These are phyloP conservation scores for Incumbomyces lentus DNA, from an alignment of 2,329 filamentous ascomycete genomes.

Conservation along the genomic window DNA sequence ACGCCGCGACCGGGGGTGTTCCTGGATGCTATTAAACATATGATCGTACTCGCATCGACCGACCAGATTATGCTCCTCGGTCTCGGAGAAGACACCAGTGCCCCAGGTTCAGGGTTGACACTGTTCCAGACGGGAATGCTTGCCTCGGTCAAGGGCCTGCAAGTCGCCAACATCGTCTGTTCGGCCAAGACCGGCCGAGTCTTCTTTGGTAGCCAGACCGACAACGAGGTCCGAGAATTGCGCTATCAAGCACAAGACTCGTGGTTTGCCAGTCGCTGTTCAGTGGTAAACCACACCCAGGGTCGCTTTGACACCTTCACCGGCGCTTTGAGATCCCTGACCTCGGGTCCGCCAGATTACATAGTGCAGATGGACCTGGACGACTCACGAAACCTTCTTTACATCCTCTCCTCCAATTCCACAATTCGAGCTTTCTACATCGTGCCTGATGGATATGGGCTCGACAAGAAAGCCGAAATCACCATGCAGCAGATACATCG, in stretches of 20 bases:
- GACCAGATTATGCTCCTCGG: conserved; percentile 80
- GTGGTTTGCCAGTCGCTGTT: conserved; percentile 85
- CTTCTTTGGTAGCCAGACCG: conserved; percentile 73
- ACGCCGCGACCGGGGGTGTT: conserved; percentile 81
- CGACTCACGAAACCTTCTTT: conserved; percentile 76
- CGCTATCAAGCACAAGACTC: conserved; percentile 95
- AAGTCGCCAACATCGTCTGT: conserved; percentile 67
- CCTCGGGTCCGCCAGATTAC: conserved; percentile 29
- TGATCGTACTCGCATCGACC: conserved; percentile 80
- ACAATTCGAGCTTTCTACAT: conserved; percentile 89
- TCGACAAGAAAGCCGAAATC: neutral
- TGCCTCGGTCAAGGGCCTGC: conserved; percentile 62
- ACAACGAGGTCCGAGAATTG: conserved; percentile 85
- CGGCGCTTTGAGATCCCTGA: conserved; percentile 13
- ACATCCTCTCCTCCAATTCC: conserved; percentile 78
- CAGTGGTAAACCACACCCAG: conserved; percentile 73
- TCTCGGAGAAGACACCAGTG: conserved; percentile 54
- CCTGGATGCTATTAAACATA: conserved; percentile 69
- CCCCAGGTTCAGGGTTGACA: conserved; percentile 49
- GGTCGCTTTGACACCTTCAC: conserved; percentile 60
- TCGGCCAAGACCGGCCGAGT: conserved; percentile 74
- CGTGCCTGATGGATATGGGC: conserved; percentile 42
- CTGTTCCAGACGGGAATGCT: conserved; percentile 86
- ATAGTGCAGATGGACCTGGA: conserved; percentile 76
- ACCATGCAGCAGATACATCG: conserved; percentile 2